These are phyloP conservation scores for Cladorrhinum sp. DNA, from an alignment of 2,329 filamentous ascomycete species.

Conservation along the genomic window DNA sequence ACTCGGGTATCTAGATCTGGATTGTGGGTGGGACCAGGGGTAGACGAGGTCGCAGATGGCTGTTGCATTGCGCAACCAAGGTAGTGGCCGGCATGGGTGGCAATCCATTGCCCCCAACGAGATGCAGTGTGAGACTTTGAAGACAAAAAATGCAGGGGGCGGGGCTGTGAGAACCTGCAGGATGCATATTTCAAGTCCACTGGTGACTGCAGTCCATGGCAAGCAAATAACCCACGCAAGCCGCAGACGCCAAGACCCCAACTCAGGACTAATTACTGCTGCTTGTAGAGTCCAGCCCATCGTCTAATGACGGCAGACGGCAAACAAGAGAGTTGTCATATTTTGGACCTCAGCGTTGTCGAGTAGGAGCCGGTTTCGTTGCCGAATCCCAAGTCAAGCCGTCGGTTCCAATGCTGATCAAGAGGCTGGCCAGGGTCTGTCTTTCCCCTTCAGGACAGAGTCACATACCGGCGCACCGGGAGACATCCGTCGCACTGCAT, in stretches of 20 bases:
- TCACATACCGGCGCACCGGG: neutral
- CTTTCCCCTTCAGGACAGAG: neutral
- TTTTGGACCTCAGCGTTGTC: neutral
- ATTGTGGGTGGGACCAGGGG: neutral
- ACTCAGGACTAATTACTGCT: slow-evolving; percentile 2
- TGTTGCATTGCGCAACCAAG: neutral
- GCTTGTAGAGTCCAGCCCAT: neutral
- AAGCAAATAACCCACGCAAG: neutral
- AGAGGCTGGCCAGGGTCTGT: neutral
- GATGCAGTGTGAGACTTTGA: neutral
- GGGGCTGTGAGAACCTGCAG: neutral
- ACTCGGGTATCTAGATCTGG: neutral
- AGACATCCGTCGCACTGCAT: neutral
- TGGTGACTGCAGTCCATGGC: neutral
- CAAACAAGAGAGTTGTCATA: slow-evolving; percentile 8
- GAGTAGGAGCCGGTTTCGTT: neutral
- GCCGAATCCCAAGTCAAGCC: neutral
- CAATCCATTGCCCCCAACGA: neutral
- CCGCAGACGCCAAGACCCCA: neutral
- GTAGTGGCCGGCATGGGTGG: neutral
- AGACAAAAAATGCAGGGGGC: neutral
- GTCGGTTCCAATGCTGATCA: neutral
- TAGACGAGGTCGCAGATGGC: neutral
- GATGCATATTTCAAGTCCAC: slow-evolving; percentile 1
- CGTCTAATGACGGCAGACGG: neutral